phyloP scores from a whole-genome alignment of 2,329 filamentous ascomycete genomes.

The Alternaria triticimaculans region DNA sequence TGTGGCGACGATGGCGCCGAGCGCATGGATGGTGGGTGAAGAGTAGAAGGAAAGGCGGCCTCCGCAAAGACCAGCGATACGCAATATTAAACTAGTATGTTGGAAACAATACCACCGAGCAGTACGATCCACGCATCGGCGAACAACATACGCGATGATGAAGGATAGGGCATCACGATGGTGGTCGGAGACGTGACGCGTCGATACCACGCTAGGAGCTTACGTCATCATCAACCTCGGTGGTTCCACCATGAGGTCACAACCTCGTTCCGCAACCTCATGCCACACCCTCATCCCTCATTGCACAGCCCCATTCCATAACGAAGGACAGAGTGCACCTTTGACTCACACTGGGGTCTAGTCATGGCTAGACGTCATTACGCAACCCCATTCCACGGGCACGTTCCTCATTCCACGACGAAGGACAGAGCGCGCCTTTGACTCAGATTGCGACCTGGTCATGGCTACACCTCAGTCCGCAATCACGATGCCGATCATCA shows the following conservation, averaged over 20 bases:
- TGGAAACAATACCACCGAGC: no score
- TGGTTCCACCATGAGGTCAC: neutral
- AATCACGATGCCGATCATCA: neutral
- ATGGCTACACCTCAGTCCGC: fast-evolving
- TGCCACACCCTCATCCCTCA: neutral
- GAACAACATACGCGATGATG: neutral
- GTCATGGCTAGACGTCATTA: neutral
- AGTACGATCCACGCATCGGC: neutral
- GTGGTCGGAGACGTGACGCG: neutral
- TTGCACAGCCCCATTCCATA: neutral
- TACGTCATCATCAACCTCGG: neutral
- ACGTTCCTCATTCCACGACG: neutral
- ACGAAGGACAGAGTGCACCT: neutral
- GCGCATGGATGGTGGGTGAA: neutral
- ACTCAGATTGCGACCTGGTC: neutral
- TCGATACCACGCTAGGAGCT: neutral
- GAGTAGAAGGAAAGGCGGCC: neutral
- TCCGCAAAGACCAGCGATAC: neutral
- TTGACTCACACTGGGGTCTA: neutral
- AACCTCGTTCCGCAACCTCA: neutral
- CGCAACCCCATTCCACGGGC: neutral
- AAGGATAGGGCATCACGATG: neutral
- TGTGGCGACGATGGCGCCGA: neutral
- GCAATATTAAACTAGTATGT: neutral
- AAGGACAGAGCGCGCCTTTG: neutral